A percentile compares a stretch with the other conserved stretches of the same genome.
Conservation (phyloP, 371 early-diverging fungal species). For the Haplosporangium sp. region DNA sequence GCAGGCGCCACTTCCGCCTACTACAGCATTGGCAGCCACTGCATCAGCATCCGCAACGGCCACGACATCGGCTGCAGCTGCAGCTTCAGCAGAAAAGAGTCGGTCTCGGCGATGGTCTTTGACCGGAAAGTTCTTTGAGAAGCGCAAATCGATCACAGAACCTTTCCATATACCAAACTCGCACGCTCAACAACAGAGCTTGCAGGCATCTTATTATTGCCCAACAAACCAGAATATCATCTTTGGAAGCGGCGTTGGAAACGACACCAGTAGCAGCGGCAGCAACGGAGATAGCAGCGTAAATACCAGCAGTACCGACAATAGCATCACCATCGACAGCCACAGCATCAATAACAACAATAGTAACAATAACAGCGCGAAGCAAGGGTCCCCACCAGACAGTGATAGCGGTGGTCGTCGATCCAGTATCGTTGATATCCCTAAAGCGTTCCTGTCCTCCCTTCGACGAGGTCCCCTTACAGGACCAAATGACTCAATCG, state of each 20-base stretch:
- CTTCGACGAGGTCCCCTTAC: conserved; percentile 4
- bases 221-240: conserved; percentile 1
- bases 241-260: background rate
- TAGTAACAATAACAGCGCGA: background rate
- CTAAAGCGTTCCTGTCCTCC: conserved; percentile 6
- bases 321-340: background rate
- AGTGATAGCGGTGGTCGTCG: background rate
- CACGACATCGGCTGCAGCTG: background rate
- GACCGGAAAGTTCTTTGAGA: conserved; percentile 32
- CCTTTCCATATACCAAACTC: conserved; percentile 6
- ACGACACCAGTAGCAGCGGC: no score
- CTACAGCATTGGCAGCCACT: background rate
- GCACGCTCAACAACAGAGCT: background rate
- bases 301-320: background rate
- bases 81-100: conserved; percentile 5
- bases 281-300: background rate
- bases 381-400: no score
- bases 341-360: background rate
- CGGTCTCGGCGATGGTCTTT: conserved; percentile 32
- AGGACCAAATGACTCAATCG: background rate
- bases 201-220: background rate
- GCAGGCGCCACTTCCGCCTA: background rate
- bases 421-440: conserved; percentile 5
- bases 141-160: conserved; percentile 22
- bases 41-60: background rate